A percentile compares a stretch with the other conserved stretches of the same genome.
Conservation (phyloP, 2,329 filamentous ascomycete genomes). For the Ophiocordyceps unilateralis region DNA sequence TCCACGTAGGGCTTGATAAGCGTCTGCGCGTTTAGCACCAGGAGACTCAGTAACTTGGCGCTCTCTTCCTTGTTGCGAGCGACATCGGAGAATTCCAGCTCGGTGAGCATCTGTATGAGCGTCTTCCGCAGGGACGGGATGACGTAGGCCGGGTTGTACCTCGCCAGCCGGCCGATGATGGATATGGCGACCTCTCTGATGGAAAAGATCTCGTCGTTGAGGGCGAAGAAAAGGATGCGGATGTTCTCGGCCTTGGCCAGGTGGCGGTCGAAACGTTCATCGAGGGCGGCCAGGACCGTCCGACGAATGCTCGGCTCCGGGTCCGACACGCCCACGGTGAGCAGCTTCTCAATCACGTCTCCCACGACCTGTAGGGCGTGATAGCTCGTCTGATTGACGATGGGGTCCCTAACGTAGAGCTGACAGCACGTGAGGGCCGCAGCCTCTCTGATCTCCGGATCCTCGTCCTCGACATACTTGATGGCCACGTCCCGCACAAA, state of each 20-base stretch:
- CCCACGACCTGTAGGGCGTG: constrained; percentile 95
- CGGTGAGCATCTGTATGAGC: constrained; percentile 87
- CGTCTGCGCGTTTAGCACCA: constrained; percentile 82
- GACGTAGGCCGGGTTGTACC: constrained; percentile 89
- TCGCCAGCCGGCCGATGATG: constrained; percentile 85
- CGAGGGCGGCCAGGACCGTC: constrained; percentile 76
- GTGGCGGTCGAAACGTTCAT: constrained; percentile 87
- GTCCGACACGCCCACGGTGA: constrained; percentile 90
- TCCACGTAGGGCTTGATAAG: constrained; percentile 95
- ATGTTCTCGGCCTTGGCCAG: constrained; percentile 97
- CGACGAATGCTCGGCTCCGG: constrained; percentile 74
- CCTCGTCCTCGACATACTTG: constrained; percentile 94
- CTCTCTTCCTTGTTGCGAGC: constrained; percentile 92
- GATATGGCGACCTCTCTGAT: constrained; percentile 91
- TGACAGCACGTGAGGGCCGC: constrained; percentile 95
- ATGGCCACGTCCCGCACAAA: constrained; percentile 97
- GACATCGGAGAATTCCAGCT: constrained; percentile 90
- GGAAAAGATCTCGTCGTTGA: constrained; percentile 86
- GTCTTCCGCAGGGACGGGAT: constrained; percentile 91
- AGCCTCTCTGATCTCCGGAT: constrained; percentile 81
- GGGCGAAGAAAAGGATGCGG: constrained; percentile 79
- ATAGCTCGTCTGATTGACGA: constrained; percentile 93
- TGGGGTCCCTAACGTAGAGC: constrained; percentile 88
- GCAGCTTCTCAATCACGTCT: constrained; percentile 90
- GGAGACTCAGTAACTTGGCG: constrained; percentile 75